phyloP scores from a whole-genome alignment of 139 green algal genomes.

The Closterium sp. region DNA sequence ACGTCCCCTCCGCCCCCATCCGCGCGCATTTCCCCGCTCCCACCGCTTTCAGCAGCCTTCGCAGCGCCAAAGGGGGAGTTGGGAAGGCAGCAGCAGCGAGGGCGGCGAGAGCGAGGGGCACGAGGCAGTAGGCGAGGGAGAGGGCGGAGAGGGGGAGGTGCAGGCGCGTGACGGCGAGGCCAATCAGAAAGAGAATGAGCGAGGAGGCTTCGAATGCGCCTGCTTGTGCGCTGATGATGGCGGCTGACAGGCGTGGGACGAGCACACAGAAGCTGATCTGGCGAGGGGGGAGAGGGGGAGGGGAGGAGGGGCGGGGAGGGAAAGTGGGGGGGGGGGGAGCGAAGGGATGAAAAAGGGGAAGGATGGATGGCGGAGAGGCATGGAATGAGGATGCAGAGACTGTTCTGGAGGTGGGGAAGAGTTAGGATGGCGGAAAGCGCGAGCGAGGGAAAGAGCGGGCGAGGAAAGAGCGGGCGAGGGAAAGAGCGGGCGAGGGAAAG shows the following conservation, averaged over 20 bases:
- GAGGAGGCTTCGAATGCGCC: conserved; percentile 27
- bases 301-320: neutral
- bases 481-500: too few relatives aligned
- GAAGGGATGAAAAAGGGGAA: neutral
- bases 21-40: too few relatives aligned
- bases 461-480: too few relatives aligned
- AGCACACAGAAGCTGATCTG: conserved; percentile 34
- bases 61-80: neutral
- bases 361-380: neutral
- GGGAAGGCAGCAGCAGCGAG: neutral
- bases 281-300: neutral
- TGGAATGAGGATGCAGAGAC: neutral
- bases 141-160: neutral
- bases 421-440: neutral
- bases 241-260: neutral
- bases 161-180: neutral
- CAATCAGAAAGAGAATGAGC: conserved; percentile 16
- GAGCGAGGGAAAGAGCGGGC: too few relatives aligned
- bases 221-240: conserved; percentile 27
- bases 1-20: too few relatives aligned
- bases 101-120: neutral
- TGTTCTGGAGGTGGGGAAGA: neutral
- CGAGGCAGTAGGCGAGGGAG: conserved; percentile 19
- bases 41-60: neutral
- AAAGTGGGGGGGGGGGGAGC: neutral